Evolutionary conservation across 129 eudicot species (phyloP).

Genomic region (carrot (Daucus carota)): DH1_v3.0 NC_030385.2:4360501-4361000

Average conservation of each 20-base stretch:
- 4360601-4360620: neutral
- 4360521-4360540: neutral
- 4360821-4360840: conserved; percentile 99
- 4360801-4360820: conserved; percentile 99
- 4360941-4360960: neutral
- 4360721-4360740: neutral
- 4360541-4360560: neutral
- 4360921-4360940: neutral
- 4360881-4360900: neutral
- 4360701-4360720: neutral
- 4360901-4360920: neutral
- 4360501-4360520: conserved; percentile 98
- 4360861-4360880: conserved; percentile 71
- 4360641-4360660: neutral
- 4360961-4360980: conserved; percentile 43
- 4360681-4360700: neutral
- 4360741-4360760: conserved; percentile 11
- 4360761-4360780: conserved; percentile 87
- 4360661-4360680: neutral
- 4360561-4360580: neutral
- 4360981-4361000: conserved; percentile 99
- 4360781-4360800: conserved; percentile 98
- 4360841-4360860: conserved; percentile 99
- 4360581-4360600: neutral
- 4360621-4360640: neutral